A percentile compares a stretch with the other conserved stretches of the same genome.
phyloP scores from a whole-genome alignment of 495 filamentous ascomycete species.

The Penicillium mononematosum region DNA sequence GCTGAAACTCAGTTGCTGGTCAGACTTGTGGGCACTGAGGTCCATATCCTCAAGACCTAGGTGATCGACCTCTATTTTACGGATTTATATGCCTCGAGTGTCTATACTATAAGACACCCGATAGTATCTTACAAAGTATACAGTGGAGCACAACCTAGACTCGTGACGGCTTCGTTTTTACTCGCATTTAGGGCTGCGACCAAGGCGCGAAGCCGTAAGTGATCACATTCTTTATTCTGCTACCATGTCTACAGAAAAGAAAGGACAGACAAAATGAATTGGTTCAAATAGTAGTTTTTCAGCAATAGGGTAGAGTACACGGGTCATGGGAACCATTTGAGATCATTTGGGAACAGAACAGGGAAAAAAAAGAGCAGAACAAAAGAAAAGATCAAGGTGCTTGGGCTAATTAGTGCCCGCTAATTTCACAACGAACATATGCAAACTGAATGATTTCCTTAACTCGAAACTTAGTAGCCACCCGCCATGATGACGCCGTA shows the following conservation, averaged over 20 bases:
- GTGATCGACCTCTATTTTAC: too few relatives aligned
- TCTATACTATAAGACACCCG: too few relatives aligned
- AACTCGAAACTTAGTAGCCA: constrained; percentile 30
- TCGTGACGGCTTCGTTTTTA: background rate
- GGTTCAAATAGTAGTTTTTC: constrained; percentile 8
- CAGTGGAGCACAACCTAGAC: background rate
- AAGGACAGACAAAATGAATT: background rate
- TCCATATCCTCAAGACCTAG: too few relatives aligned
- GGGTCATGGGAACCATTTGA: constrained; percentile 17
- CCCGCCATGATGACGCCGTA: constrained; percentile 56
- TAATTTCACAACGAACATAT: constrained; percentile 2
- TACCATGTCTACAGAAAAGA: background rate
- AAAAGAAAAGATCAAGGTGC: constrained; percentile 1
- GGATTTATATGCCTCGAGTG: too few relatives aligned
- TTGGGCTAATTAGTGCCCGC: background rate
- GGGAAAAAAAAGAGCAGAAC: background rate
- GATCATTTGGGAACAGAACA: constrained; percentile 2
- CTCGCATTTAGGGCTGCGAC: background rate
- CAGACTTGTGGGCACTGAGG: too few relatives aligned
- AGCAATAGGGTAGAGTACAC: constrained; percentile 18
- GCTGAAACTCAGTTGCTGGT: too few relatives aligned
- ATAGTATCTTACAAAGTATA: too few relatives aligned
- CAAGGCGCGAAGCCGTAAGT: background rate
- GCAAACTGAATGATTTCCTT: constrained; percentile 3
- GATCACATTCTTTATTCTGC: background rate